A percentile compares a stretch with the other conserved stretches of the same genome.
phyloP scores from a whole-genome alignment of 352 stramenopile species.

The Thalassiosira hispida region DNA sequence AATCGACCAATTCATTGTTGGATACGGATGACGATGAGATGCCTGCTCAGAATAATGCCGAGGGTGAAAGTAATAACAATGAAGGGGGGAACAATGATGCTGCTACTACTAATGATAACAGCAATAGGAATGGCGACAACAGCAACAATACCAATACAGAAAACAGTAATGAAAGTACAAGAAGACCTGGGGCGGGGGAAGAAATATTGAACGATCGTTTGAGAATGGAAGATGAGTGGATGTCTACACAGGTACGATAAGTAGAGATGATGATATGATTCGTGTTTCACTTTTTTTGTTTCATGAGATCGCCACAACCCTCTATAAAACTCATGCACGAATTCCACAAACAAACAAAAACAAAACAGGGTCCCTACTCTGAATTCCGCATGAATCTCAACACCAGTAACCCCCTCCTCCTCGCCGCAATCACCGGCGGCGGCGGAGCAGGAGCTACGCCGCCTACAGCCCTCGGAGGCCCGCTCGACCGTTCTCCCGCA shows the following conservation, averaged over 20 bases:
- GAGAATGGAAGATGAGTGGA: conserved; percentile 83
- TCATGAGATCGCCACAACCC: not conserved
- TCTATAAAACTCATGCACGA: not conserved
- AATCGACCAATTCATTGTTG: conserved; percentile 49
- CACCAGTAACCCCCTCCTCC: conserved; percentile 54
- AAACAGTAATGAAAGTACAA: conserved; percentile 20
- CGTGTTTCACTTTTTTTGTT: conserved; percentile 4
- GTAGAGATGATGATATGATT: not conserved
- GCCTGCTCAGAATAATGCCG: not conserved
- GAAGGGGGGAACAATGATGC: not conserved
- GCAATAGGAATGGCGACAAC: not conserved
- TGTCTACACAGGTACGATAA: conserved; percentile 60
- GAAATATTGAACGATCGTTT: conserved; percentile 56
- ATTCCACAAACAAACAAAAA: conserved; percentile 4
- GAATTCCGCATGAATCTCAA: conserved; percentile 84
- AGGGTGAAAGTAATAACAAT: conserved; percentile 11
- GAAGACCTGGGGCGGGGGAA: conserved; percentile 41
- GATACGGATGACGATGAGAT: conserved; percentile 4
- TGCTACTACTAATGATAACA: not conserved
- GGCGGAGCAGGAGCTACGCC: not conserved
- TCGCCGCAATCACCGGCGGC: conserved; percentile 45
- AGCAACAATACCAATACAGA: not conserved
- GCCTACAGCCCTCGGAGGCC: not conserved
- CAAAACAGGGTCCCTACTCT: conserved; percentile 67
- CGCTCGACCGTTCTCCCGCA: not conserved